Conservation (phyloP, 371 early-diverging fungal species). For the Lichtheimia corymbifera region DNA sequence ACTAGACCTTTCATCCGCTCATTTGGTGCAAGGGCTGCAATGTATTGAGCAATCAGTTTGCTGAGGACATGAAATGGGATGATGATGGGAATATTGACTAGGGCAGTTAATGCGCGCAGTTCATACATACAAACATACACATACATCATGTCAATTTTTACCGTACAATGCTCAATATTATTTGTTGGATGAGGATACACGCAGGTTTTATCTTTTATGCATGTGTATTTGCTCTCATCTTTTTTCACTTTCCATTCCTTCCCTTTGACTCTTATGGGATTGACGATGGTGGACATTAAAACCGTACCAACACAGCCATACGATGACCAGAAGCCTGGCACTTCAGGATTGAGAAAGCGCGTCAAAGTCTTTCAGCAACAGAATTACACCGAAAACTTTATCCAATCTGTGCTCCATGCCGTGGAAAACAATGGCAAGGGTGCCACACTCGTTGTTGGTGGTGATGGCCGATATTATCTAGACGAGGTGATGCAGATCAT, state of each 20-base stretch:
- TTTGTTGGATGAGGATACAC: too few relatives aligned
- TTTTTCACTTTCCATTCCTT: not conserved
- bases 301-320: constrained; percentile 70
- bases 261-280: not conserved
- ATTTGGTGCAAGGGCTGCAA: too few relatives aligned
- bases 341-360: constrained; percentile 93
- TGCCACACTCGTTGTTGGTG: constrained; percentile 92
- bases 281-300: constrained; percentile 26
- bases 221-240: not conserved
- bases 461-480: constrained; percentile 95
- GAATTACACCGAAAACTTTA: constrained; percentile 95
- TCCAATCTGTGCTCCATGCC: constrained; percentile 80
- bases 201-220: too few relatives aligned
- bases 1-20: too few relatives aligned
- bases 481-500: constrained; percentile 89
- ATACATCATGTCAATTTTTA: too few relatives aligned
- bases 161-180: too few relatives aligned
- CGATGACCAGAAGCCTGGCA: constrained; percentile 96
- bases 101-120: too few relatives aligned
- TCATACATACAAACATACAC: too few relatives aligned
- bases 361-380: constrained; percentile 94
- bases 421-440: constrained; percentile 71
- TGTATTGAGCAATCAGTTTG: too few relatives aligned
- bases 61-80: too few relatives aligned
- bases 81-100: too few relatives aligned